A percentile compares a stretch with the other conserved stretches of the same genome.
Evolutionary conservation across 306 rosid species (phyloP).

Genomic region (Dalbergia oliveri): DNA sequence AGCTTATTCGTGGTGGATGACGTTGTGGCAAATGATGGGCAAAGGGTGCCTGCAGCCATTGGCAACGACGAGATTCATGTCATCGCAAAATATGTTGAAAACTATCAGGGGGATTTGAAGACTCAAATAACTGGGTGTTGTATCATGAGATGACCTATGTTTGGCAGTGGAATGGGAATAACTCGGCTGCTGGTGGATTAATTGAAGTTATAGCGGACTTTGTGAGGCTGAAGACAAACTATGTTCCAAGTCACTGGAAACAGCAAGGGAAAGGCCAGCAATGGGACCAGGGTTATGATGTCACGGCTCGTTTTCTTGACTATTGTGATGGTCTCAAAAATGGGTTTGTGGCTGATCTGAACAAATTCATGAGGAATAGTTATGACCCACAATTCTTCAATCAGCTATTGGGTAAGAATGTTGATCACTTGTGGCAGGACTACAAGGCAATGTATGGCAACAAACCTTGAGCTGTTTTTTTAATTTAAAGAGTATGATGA

Average conservation of each 20-base stretch:
- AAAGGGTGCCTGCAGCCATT: constrained; percentile 30
- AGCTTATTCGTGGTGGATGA: constrained; percentile 44
- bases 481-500: background rate
- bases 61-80: constrained; percentile 56
- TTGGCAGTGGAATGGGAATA: constrained; percentile 78
- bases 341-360: constrained; percentile 62
- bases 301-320: constrained; percentile 63
- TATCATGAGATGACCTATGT: constrained; percentile 62
- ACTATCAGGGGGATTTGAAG: constrained; percentile 54
- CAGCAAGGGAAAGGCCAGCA: constrained; percentile 48
- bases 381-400: constrained; percentile 52
- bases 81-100: constrained; percentile 44
- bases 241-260: constrained; percentile 47
- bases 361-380: constrained; percentile 50
- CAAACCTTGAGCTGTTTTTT: background rate
- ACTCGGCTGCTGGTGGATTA: constrained; percentile 41
- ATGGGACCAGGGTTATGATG: constrained; percentile 66
- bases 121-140: constrained; percentile 54
- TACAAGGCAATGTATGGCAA: constrained; percentile 62
- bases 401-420: constrained; percentile 51
- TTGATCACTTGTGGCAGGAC: constrained; percentile 65
- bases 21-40: constrained; percentile 25
- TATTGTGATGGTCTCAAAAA: constrained; percentile 51
- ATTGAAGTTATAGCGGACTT: constrained; percentile 67
- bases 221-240: constrained; percentile 60